phyloP scores from a whole-genome alignment of 2,329 filamentous ascomycete species.

The Hortaea werneckii region DNA sequence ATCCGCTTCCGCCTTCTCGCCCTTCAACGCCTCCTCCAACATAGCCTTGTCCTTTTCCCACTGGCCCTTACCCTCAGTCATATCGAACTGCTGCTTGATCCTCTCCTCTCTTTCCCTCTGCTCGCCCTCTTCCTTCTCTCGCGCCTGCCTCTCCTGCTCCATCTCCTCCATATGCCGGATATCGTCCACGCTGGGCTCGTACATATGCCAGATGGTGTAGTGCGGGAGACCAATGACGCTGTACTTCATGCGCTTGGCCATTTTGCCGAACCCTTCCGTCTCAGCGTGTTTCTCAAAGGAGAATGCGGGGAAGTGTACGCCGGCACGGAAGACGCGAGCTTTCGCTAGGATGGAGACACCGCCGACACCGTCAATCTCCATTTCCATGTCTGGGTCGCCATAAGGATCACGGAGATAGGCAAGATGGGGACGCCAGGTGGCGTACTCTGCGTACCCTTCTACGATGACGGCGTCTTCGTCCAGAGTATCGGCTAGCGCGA shows the following conservation, averaged over 20 bases:
- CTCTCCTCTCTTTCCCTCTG: constrained; percentile 64
- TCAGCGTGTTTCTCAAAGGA: constrained; percentile 98
- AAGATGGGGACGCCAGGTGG: constrained; percentile 93
- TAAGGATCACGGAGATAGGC: constrained; percentile 95
- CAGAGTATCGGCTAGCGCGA: constrained; percentile 84
- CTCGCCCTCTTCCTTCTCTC: constrained; percentile 69
- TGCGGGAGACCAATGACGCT: constrained; percentile 93
- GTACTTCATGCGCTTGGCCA: constrained; percentile 93
- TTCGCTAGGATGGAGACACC: constrained; percentile 97
- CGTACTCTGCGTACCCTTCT: constrained; percentile 96
- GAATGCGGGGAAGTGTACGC: constrained; percentile 95
- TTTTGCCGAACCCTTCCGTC: constrained; percentile 98
- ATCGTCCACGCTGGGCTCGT: constrained; percentile 97
- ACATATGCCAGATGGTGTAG: constrained; percentile 98
- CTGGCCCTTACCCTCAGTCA: constrained; percentile 62
- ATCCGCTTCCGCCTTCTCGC: not conserved
- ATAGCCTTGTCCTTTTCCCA: constrained; percentile 86
- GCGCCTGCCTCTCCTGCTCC: constrained; percentile 73
- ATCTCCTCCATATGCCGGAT: constrained; percentile 98
- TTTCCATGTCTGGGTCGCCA: constrained; percentile 97
- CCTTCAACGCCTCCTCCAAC: constrained; percentile 33
- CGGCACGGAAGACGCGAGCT: constrained; percentile 85
- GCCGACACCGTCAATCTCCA: constrained; percentile 97
- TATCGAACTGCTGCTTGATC: constrained; percentile 70
- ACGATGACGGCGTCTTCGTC: constrained; percentile 98